Conservation (phyloP, 441 rosid species). For the Adansonia rubrostipa region DNA sequence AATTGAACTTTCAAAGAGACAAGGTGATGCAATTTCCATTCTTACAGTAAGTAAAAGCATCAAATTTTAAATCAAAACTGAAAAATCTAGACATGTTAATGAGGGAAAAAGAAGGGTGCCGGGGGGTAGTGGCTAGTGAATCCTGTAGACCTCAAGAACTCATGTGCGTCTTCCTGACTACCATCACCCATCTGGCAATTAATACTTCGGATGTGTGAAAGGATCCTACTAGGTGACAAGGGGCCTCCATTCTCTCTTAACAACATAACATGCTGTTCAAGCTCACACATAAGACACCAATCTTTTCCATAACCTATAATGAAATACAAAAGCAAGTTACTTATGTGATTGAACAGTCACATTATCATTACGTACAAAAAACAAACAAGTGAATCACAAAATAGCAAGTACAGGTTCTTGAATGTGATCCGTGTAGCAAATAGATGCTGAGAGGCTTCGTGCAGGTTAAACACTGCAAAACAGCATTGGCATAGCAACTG, state of each 20-base stretch:
- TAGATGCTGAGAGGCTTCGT: conserved; percentile 79
- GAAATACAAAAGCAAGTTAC: background rate
- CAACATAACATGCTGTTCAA: conserved; percentile 78
- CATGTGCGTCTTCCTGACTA: conserved; percentile 95
- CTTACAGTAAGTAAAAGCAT: background rate
- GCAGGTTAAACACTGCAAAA: conserved; percentile 80
- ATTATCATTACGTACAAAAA: background rate
- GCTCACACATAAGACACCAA: conserved; percentile 92
- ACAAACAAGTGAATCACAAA: conserved; percentile 22
- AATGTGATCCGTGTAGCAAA: conserved; percentile 74
- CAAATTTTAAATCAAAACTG: conserved; percentile 10
- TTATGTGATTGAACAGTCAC: background rate
- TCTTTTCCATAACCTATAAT: conserved; percentile 64
- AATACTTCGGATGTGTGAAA: conserved; percentile 63
- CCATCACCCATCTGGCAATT: conserved; percentile 81
- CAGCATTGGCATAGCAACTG: conserved; percentile 97
- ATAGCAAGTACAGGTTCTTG: conserved; percentile 65
- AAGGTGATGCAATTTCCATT: conserved; percentile 15
- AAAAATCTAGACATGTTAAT: conserved; percentile 16
- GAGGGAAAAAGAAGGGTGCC: conserved; percentile 1
- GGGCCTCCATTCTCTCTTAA: conserved; percentile 71
- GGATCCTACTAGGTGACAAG: conserved; percentile 70
- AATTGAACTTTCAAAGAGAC: conserved; percentile 7
- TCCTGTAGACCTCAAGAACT: conserved; percentile 67
- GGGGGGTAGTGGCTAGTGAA: conserved; percentile 14